Percentiles rank a stretch among this genome's conserved stretches.
Evolutionary conservation across 192 early-diverging fungal species (phyloP).

Genomic region (Coemansia furcata): DNA sequence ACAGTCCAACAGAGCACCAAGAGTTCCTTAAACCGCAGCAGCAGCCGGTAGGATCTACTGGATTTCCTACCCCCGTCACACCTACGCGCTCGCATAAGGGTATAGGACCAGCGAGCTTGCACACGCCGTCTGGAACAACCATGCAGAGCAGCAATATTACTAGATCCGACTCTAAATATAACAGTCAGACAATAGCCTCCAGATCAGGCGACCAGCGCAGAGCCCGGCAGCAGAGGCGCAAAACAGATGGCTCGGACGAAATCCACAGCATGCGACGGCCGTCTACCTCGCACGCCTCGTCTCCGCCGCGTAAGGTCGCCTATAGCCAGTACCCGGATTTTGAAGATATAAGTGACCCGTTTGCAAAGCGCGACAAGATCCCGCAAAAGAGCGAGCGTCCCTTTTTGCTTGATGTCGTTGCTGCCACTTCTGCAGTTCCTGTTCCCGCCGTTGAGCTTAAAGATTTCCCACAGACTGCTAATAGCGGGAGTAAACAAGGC

Average conservation of each 20-base stretch:
- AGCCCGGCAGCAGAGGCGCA: conserved; percentile 30
- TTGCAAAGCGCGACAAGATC: conserved; percentile 55
- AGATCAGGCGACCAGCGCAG: conserved; percentile 20
- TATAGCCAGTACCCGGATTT: conserved; percentile 54
- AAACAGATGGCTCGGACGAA: conserved; percentile 30
- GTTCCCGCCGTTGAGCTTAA: not conserved
- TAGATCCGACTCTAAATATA: conserved; percentile 24
- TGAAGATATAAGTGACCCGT: conserved; percentile 48
- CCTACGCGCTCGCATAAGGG: not conserved
- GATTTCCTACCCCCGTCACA: not conserved
- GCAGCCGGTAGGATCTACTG: not conserved
- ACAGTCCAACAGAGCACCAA: not conserved
- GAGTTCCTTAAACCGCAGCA: not conserved
- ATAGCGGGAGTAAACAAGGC: not conserved
- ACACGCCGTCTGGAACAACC: not conserved
- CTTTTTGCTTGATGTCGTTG: conserved; percentile 8
- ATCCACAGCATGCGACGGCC: conserved; percentile 19
- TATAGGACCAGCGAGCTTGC: not conserved
- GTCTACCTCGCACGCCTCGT: conserved; percentile 31
- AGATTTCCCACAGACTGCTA: not conserved
- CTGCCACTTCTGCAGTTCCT: not conserved
- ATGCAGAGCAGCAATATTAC: not conserved
- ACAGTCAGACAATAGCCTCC: conserved; percentile 8
- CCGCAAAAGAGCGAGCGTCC: conserved; percentile 35
- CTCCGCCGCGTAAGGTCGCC: conserved; percentile 26